Evolutionary conservation across 306 rosid species (phyloP).

Genomic region (Argentina anserina): DNA sequence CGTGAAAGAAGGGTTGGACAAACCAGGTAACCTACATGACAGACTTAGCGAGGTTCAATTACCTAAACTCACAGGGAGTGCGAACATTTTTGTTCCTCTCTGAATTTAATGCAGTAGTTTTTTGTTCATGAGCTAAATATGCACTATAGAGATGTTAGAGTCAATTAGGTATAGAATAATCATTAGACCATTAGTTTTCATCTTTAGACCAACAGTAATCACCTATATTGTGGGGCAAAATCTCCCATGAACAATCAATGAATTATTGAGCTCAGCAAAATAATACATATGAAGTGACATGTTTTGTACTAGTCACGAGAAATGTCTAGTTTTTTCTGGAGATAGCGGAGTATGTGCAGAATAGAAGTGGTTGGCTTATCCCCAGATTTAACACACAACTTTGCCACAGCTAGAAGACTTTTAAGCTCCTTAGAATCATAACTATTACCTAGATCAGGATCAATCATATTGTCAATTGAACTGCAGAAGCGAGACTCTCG

Average conservation of each 20-base stretch:
- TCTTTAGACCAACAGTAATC: too few species aligned
- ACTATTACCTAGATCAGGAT: conserved; percentile 79
- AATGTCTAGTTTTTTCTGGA: conserved; percentile 59
- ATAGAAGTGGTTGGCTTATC: conserved; percentile 62
- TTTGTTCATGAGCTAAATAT: too few species aligned
- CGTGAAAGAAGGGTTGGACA: too few species aligned
- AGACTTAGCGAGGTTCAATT: too few species aligned
- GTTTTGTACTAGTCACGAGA: conserved; percentile 18
- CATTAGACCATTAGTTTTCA: too few species aligned
- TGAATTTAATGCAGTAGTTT: too few species aligned
- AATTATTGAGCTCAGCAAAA: not conserved
- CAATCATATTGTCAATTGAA: conserved; percentile 82
- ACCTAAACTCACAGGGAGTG: too few species aligned
- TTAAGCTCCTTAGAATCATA: conserved; percentile 64
- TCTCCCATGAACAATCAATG: not conserved
- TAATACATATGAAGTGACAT: not conserved
- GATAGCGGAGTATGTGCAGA: conserved; percentile 64
- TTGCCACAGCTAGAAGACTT: conserved; percentile 78
- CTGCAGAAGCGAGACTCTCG: conserved; percentile 59
- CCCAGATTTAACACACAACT: conserved; percentile 67
- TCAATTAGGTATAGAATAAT: too few species aligned
- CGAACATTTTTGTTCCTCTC: too few species aligned
- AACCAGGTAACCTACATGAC: too few species aligned
- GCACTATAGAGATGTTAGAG: too few species aligned
- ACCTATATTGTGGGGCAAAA: not conserved